Evolutionary conservation across 768 basidiomycete species (phyloP).

Genomic region (Jaapia argillacea): DNA sequence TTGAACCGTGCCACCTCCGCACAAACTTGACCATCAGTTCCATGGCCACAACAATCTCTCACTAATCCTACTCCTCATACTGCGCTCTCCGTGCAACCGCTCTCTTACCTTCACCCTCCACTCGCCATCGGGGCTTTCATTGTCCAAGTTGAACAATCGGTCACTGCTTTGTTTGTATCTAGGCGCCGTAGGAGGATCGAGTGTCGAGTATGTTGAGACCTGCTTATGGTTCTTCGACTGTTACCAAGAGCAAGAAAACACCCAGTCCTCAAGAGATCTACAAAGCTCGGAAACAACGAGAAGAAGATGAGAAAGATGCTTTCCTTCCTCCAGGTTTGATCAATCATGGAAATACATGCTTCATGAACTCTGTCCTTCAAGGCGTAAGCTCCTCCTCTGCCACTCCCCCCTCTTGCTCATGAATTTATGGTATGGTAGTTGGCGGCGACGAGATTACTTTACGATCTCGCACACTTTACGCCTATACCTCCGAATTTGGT

Average conservation of each 20-base stretch:
- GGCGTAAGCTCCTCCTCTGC: conserved; percentile 51
- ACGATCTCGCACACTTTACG: conserved; percentile 45
- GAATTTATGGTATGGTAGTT: conserved; percentile 29
- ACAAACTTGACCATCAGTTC: too few species aligned
- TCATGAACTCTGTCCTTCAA: conserved; percentile 93
- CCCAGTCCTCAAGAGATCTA: conserved; percentile 57
- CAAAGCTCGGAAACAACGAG: conserved; percentile 43
- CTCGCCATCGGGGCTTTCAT: too few species aligned
- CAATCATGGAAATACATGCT: conserved; percentile 88
- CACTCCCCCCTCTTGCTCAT: conserved; percentile 8
- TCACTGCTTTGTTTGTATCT: too few species aligned
- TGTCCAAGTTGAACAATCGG: too few species aligned
- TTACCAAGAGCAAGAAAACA: conserved; percentile 28
- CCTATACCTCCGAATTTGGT: conserved; percentile 35
- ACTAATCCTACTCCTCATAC: too few species aligned
- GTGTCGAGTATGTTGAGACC: too few species aligned
- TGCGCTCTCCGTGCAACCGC: too few species aligned
- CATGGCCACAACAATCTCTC: too few species aligned
- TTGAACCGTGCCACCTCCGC: too few species aligned
- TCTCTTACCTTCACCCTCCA: too few species aligned
- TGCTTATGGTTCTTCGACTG: too few species aligned
- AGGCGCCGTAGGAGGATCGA: too few species aligned
- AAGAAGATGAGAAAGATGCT: conserved; percentile 51
- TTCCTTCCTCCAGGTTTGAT: conserved; percentile 63
- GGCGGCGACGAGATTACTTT: conserved; percentile 54